Evolutionary conservation across 169 alveolate genomes (phyloP).

Genomic region (Plasmodium gonderi): DNA sequence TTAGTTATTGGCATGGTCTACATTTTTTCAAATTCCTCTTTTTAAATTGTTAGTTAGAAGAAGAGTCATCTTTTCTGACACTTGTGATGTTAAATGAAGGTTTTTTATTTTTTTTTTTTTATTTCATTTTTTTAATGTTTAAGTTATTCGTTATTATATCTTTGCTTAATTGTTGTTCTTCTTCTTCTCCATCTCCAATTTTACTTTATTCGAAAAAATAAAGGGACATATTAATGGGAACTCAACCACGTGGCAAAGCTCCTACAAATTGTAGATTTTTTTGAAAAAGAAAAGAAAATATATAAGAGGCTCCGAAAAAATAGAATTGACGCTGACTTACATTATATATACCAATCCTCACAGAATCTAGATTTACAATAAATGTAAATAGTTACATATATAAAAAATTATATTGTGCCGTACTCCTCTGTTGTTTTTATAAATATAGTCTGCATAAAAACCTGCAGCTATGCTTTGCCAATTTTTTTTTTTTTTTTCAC

Average conservation of each 20-base stretch:
- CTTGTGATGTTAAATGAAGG: background rate
- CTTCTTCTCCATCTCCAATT: background rate
- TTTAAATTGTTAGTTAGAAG: background rate
- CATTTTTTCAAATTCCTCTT: background rate
- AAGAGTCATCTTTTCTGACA: background rate
- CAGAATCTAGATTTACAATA: too few relatives aligned
- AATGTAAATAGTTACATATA: too few relatives aligned
- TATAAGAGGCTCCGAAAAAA: too few relatives aligned
- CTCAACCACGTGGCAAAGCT: background rate
- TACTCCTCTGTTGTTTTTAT: too few relatives aligned
- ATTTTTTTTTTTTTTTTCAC: too few relatives aligned
- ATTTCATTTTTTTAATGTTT: background rate
- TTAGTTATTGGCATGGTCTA: background rate
- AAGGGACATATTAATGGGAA: background rate
- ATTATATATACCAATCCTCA: too few relatives aligned
- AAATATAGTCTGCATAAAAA: too few relatives aligned
- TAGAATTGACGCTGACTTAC: too few relatives aligned
- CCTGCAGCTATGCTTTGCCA: too few relatives aligned
- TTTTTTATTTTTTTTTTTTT: background rate
- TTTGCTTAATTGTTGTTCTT: background rate
- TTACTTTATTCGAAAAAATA: background rate
- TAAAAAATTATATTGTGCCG: too few relatives aligned
- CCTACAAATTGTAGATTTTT: background rate
- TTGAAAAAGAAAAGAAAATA: too few relatives aligned
- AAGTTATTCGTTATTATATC: too few relatives aligned